Conservation (phyloP, 805 yeast species). For the Zygotorulaspora chibaensis region DNA sequence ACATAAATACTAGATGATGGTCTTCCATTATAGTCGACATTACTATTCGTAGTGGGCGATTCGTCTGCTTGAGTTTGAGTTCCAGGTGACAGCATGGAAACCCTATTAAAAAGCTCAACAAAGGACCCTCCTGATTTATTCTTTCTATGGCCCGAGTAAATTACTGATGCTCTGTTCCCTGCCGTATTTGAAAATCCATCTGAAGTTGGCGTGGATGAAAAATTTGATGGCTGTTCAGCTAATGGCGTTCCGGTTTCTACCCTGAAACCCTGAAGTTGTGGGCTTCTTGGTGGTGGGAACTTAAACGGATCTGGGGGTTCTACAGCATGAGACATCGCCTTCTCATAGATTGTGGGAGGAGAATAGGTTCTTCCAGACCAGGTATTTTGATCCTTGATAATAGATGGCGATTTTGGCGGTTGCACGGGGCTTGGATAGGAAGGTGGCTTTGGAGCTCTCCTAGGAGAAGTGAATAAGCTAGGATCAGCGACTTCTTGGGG, state of each 20-base stretch:
- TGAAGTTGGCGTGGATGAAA: conserved; percentile 6
- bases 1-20: conserved; percentile 42
- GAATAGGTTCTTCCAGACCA: conserved; percentile 18
- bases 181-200: conserved; percentile 5
- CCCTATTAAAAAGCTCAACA: conserved; percentile 34
- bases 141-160: conserved; percentile 27
- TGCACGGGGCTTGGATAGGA: conserved; percentile 42
- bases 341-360: conserved; percentile 28
- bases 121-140: conserved; percentile 34
- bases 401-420: conserved; percentile 33
- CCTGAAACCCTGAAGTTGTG: conserved; percentile 6
- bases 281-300: conserved; percentile 7
- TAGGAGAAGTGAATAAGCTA: conserved; percentile 54
- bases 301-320: conserved; percentile 7
- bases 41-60: conserved; percentile 3
- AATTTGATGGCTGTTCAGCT: conserved; percentile 5
- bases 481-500: conserved; percentile 14
- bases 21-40: conserved; percentile 29
- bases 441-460: conserved; percentile 72
- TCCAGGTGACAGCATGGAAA: conserved; percentile 26
- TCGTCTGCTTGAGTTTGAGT: conserved; percentile 7
- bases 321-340: conserved; percentile 7
- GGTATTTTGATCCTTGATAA: conserved; percentile 7
- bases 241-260: conserved; percentile 6
- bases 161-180: conserved; percentile 21